A percentile compares a stretch with the other conserved stretches of the same genome.
phyloP scores from a whole-genome alignment of 805 yeast genomes.

The Ogataea trehalophila region DNA sequence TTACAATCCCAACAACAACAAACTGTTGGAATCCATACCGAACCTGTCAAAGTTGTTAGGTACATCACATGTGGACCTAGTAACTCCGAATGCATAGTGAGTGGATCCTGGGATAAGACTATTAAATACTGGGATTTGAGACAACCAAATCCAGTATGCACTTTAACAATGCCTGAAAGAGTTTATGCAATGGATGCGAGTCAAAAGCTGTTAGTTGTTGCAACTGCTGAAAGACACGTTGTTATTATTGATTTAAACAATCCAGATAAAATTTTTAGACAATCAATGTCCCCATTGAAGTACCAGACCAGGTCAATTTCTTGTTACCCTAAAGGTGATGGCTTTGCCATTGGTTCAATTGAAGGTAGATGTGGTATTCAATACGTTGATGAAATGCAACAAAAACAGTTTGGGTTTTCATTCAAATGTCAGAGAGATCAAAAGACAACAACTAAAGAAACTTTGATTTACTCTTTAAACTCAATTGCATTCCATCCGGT shows the following conservation, averaged over 20 bases:
- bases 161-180: slow-evolving; percentile 81
- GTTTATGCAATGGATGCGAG: slow-evolving; percentile 85
- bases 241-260: slow-evolving; percentile 71
- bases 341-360: slow-evolving; percentile 87
- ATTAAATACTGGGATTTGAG: slow-evolving; percentile 93
- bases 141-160: slow-evolving; percentile 73
- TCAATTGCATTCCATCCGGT: slow-evolving; percentile 82
- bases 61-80: slow-evolving; percentile 82
- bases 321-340: slow-evolving; percentile 89
- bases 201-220: slow-evolving; percentile 83
- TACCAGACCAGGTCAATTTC: slow-evolving; percentile 81
- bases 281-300: slow-evolving; percentile 71
- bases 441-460: slow-evolving; percentile 49
- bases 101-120: slow-evolving; percentile 97
- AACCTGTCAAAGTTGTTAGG: slow-evolving; percentile 69
- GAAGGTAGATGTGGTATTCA: slow-evolving; percentile 97
- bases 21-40: slow-evolving; percentile 83
- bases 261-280: slow-evolving; percentile 79
- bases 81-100: slow-evolving; percentile 75
- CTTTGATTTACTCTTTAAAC: slow-evolving; percentile 73
- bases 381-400: slow-evolving; percentile 80
- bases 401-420: slow-evolving; percentile 69
- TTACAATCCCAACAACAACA: slow-evolving; percentile 74
- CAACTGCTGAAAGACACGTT: slow-evolving; percentile 85
- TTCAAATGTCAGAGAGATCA: slow-evolving; percentile 91